phyloP scores from a whole-genome alignment of 2,329 filamentous ascomycete genomes.

The Scytalidium sp. region DNA sequence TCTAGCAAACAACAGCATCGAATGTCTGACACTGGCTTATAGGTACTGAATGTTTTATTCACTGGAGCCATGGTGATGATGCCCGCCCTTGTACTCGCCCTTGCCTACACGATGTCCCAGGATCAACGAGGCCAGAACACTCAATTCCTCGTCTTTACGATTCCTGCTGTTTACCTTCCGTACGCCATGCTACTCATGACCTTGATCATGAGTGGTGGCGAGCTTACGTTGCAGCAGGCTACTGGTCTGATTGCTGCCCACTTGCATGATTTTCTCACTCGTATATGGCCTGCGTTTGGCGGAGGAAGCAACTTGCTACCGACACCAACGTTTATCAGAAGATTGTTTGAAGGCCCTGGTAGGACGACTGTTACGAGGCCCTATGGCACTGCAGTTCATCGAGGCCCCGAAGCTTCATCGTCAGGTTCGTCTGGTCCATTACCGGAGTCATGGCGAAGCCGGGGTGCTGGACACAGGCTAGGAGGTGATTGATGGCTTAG shows the following conservation, averaged over 20 bases:
- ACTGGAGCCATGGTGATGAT: constrained; percentile 48
- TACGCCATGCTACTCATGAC: constrained; percentile 75
- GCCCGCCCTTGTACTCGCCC: constrained; percentile 70
- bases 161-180: constrained; percentile 79
- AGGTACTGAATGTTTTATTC: constrained; percentile 52
- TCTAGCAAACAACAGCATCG: background rate
- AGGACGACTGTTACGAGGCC: constrained; percentile 45
- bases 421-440: constrained; percentile 48
- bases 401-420: constrained; percentile 30
- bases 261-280: constrained; percentile 83
- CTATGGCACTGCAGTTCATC: constrained; percentile 61
- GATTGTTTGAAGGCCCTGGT: constrained; percentile 53
- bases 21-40: constrained; percentile 7
- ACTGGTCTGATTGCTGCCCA: constrained; percentile 87
- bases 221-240: constrained; percentile 58
- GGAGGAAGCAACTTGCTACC: constrained; percentile 74
- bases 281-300: constrained; percentile 85
- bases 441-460: constrained; percentile 61
- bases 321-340: constrained; percentile 70
- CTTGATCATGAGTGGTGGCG: constrained; percentile 62
- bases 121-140: constrained; percentile 77
- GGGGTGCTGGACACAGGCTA: constrained; percentile 61
- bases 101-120: constrained; percentile 81
- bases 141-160: constrained; percentile 77
- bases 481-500: constrained; percentile 37